Evolutionary conservation across 1,139 yeast genomes (phyloP).

Genomic region (Yamadazyma dendronema): DNA sequence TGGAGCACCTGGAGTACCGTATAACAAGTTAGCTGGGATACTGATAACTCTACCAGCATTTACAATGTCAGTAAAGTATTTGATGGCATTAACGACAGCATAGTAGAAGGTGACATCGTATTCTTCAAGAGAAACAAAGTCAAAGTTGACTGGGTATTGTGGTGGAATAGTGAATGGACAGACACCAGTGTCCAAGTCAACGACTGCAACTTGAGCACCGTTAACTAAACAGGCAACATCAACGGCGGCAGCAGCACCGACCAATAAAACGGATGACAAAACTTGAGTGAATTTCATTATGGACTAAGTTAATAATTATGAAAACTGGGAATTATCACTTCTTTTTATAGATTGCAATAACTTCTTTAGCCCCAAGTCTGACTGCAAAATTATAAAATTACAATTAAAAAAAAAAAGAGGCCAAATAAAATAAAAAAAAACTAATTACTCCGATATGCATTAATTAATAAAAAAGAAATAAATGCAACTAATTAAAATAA

Average conservation of each 20-base stretch:
- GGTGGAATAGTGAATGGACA: constrained; percentile 41
- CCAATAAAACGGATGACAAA: constrained; percentile 20
- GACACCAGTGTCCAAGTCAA: constrained; percentile 41
- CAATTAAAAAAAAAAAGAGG: constrained; percentile 4
- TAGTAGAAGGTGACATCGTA: constrained; percentile 40
- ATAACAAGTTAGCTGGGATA: constrained; percentile 33
- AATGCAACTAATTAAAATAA: background rate
- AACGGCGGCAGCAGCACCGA: constrained; percentile 23
- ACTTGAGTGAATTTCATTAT: constrained; percentile 15
- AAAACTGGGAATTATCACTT: background rate
- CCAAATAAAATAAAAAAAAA: constrained; percentile 1
- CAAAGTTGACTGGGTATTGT: constrained; percentile 25
- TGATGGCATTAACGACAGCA: constrained; percentile 21
- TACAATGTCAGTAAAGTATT: constrained; percentile 36
- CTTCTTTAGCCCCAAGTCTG: no score
- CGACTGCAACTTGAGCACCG: constrained; percentile 32
- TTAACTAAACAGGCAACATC: constrained; percentile 40
- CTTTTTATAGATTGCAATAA: background rate
- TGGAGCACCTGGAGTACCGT: constrained; percentile 22
- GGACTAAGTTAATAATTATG: background rate
- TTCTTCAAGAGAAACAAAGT: constrained; percentile 29
- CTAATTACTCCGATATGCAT: background rate
- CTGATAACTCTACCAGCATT: constrained; percentile 34
- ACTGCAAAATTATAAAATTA: background rate
- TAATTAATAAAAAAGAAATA: constrained; percentile 1